phyloP scores from a whole-genome alignment of 306 rosid genomes.

The Vachellia collinsii region DNA sequence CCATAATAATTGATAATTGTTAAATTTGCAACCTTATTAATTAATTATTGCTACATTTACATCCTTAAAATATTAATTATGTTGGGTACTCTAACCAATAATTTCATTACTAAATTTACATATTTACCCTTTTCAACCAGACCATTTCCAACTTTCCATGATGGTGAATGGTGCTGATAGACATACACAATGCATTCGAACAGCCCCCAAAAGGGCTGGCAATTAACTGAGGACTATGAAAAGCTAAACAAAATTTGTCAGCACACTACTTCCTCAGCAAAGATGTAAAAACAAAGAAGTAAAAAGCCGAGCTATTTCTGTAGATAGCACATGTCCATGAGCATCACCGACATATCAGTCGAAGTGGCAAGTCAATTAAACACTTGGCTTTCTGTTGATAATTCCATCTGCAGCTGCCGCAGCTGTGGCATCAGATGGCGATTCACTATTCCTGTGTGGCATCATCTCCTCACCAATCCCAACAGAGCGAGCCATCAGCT shows the following conservation, averaged over 20 bases:
- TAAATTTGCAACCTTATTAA: too few species aligned
- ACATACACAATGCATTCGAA: background rate
- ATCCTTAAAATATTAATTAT: too few species aligned
- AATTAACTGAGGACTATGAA: conserved; percentile 4
- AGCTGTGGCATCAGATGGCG: conserved; percentile 2
- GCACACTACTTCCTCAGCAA: background rate
- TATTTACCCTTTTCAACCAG: too few species aligned
- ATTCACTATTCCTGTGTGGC: conserved; percentile 45
- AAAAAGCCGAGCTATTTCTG: background rate
- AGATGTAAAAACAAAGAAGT: background rate
- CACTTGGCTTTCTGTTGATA: background rate
- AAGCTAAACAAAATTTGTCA: background rate
- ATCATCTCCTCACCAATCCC: conserved; percentile 55
- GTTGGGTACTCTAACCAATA: too few species aligned
- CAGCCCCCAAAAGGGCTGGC: background rate
- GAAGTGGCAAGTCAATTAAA: conserved; percentile 10
- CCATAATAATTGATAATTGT: too few species aligned
- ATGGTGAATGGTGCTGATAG: background rate
- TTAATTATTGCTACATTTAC: too few species aligned
- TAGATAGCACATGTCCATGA: background rate
- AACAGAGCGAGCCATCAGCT: conserved; percentile 47
- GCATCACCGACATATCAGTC: background rate
- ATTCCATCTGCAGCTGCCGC: background rate
- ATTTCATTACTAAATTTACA: too few species aligned
- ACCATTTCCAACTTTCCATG: background rate